Evolutionary conservation across 306 rosid species (phyloP).

Genomic region (Cucumis hystrix): DNA sequence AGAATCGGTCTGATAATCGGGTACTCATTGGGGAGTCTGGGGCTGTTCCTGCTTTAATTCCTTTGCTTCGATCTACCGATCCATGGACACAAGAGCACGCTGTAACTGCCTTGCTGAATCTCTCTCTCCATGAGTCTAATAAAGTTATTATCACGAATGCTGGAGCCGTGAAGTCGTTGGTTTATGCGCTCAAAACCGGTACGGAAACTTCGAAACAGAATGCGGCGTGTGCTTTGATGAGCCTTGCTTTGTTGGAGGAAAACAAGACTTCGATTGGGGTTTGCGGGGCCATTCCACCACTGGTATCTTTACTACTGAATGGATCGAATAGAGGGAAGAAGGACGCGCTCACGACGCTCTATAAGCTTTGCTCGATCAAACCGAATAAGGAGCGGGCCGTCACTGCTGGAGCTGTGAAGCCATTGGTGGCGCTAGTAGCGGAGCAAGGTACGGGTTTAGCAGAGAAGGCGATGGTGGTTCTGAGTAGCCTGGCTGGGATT

Average conservation of each 20-base stretch:
- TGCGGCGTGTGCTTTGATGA: slow-evolving; percentile 85
- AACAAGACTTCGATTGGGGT: slow-evolving; percentile 82
- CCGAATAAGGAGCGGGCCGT: slow-evolving; percentile 82
- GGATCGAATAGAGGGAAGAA: slow-evolving; percentile 80
- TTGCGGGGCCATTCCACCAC: slow-evolving; percentile 75
- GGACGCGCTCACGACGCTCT: slow-evolving; percentile 75
- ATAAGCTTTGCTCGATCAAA: slow-evolving; percentile 72
- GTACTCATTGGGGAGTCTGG: slow-evolving; percentile 83
- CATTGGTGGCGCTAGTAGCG: slow-evolving; percentile 56
- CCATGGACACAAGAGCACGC: slow-evolving; percentile 97
- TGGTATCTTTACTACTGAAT: slow-evolving; percentile 56
- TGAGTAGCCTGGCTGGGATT: slow-evolving; percentile 60
- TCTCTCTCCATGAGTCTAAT: slow-evolving; percentile 72
- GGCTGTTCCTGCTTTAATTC: slow-evolving; percentile 69
- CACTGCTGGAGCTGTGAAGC: slow-evolving; percentile 82
- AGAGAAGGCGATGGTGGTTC: slow-evolving; percentile 95
- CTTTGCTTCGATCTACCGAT: slow-evolving; percentile 83
- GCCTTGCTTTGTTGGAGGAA: slow-evolving; percentile 72
- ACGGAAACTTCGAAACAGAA: slow-evolving; percentile 86
- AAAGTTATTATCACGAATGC: slow-evolving; percentile 57
- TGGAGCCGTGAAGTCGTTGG: slow-evolving; percentile 73
- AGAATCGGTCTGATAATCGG: slow-evolving; percentile 78
- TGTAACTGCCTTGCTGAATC: slow-evolving; percentile 72
- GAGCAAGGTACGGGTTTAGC: slow-evolving; percentile 78
- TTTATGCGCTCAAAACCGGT: slow-evolving; percentile 82